Evolutionary conservation across 192 early-diverging fungal species (phyloP).

Genomic region (Backusella morwellensis): DNA sequence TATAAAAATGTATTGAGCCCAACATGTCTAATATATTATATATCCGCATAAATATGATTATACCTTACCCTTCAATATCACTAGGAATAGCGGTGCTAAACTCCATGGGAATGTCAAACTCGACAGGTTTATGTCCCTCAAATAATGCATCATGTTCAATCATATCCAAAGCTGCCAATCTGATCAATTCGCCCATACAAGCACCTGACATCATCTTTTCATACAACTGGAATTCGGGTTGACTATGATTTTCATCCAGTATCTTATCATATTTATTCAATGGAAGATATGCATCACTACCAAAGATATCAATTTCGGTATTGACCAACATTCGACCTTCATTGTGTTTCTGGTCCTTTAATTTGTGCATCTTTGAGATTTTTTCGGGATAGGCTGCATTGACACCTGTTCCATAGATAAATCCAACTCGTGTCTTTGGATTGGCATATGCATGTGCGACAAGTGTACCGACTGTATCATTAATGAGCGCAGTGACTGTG

Average conservation of each 20-base stretch:
- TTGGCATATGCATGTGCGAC: slow-evolving; percentile 84
- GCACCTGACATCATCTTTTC: slow-evolving; percentile 97
- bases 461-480: slow-evolving; percentile 94
- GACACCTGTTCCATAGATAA: slow-evolving; percentile 92
- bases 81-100: slow-evolving; percentile 48
- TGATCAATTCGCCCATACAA: slow-evolving; percentile 90
- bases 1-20: neutral
- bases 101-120: slow-evolving; percentile 54
- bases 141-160: slow-evolving; percentile 75
- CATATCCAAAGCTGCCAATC: slow-evolving; percentile 77
- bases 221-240: slow-evolving; percentile 83
- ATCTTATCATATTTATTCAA: slow-evolving; percentile 81
- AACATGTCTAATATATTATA: slow-evolving; percentile 25
- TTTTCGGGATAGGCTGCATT: slow-evolving; percentile 94
- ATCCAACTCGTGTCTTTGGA: slow-evolving; percentile 77
- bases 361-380: slow-evolving; percentile 73
- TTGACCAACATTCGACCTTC: slow-evolving; percentile 80
- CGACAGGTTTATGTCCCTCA: slow-evolving; percentile 53
- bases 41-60: neutral
- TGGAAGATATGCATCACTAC: slow-evolving; percentile 74
- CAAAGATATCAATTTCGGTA: slow-evolving; percentile 92
- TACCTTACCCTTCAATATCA: slow-evolving; percentile 45
- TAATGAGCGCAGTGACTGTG: slow-evolving; percentile 84
- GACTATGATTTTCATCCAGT: slow-evolving; percentile 75
- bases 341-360: slow-evolving; percentile 47